These are phyloP conservation scores for Acrodontium crateriforme DNA, from an alignment of 2,329 filamentous ascomycete genomes.

Conservation along the genomic window DNA sequence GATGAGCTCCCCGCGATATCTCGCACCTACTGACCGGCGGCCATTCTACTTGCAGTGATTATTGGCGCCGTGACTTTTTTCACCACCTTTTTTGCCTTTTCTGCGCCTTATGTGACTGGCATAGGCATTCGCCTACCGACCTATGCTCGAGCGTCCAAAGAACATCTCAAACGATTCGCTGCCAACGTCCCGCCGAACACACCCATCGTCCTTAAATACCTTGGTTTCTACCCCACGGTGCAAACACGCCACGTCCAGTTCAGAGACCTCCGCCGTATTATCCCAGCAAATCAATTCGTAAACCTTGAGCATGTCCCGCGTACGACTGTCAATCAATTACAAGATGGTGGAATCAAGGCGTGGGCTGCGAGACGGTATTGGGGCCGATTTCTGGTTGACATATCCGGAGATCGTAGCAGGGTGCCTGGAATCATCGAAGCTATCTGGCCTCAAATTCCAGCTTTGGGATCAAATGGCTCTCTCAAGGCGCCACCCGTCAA, in stretches of 20 bases:
- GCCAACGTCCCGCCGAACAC: slow-evolving; percentile 30
- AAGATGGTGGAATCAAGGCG: slow-evolving; percentile 2
- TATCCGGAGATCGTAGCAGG: slow-evolving; percentile 7
- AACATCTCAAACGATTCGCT: slow-evolving; percentile 41
- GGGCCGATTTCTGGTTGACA: slow-evolving; percentile 14
- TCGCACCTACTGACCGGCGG: neutral
- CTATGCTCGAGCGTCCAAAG: slow-evolving; percentile 47
- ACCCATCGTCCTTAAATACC: slow-evolving; percentile 26
- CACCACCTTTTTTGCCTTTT: slow-evolving; percentile 48
- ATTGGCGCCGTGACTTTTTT: slow-evolving; percentile 51
- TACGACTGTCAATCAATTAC: slow-evolving; percentile 19
- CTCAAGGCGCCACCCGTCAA: no score
- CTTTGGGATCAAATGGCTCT: no score
- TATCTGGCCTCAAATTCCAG: slow-evolving; percentile 18
- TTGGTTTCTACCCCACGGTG: slow-evolving; percentile 28
- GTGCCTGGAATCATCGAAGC: slow-evolving; percentile 12
- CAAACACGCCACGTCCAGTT: slow-evolving; percentile 15
- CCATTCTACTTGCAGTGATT: slow-evolving; percentile 32
- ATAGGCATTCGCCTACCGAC: slow-evolving; percentile 56
- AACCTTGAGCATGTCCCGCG: slow-evolving; percentile 19
- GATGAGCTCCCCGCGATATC: neutral
- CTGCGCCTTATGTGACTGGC: slow-evolving; percentile 57
- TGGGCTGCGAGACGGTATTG: slow-evolving; percentile 7
- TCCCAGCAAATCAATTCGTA: slow-evolving; percentile 8
- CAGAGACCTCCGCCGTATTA: slow-evolving; percentile 14